These are phyloP conservation scores for Salvia hispanica DNA, from an alignment of 257 asterid species.

Conservation along the genomic window DNA sequence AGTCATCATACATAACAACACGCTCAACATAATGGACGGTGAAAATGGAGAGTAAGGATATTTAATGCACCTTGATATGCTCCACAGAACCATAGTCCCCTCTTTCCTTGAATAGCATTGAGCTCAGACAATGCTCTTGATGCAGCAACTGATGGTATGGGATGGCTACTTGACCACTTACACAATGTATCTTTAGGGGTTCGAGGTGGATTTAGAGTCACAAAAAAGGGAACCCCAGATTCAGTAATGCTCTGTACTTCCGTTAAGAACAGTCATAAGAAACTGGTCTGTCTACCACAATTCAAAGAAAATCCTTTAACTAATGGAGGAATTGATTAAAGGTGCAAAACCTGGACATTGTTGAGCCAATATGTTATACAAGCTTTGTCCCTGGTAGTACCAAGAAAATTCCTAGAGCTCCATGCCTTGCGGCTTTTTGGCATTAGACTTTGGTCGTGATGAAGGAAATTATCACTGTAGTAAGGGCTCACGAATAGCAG, in stretches of 20 bases:
- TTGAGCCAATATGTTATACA: conserved; percentile 83
- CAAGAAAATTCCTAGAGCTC: conserved; percentile 82
- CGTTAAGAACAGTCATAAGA: neutral
- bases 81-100: conserved; percentile 82
- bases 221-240: conserved; percentile 49
- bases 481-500: neutral
- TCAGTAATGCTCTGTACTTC: conserved; percentile 52
- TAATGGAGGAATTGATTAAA: neutral
- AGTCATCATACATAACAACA: neutral
- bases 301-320: neutral
- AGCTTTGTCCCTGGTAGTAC: conserved; percentile 48
- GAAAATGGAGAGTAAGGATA: neutral
- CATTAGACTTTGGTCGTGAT: conserved; percentile 64
- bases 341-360: conserved; percentile 52
- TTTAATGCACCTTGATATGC: conserved; percentile 66
- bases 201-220: conserved; percentile 66
- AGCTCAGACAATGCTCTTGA: conserved; percentile 63
- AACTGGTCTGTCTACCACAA: too few relatives aligned
- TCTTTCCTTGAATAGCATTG: conserved; percentile 66
- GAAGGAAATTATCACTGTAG: conserved; percentile 73
- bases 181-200: conserved; percentile 51
- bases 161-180: conserved; percentile 74
- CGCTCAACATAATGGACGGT: neutral
- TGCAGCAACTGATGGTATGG: conserved; percentile 79
- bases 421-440: conserved; percentile 70